Conservation (phyloP, 1,139 yeast genomes). For the Debaryomyces subglobosus region DNA sequence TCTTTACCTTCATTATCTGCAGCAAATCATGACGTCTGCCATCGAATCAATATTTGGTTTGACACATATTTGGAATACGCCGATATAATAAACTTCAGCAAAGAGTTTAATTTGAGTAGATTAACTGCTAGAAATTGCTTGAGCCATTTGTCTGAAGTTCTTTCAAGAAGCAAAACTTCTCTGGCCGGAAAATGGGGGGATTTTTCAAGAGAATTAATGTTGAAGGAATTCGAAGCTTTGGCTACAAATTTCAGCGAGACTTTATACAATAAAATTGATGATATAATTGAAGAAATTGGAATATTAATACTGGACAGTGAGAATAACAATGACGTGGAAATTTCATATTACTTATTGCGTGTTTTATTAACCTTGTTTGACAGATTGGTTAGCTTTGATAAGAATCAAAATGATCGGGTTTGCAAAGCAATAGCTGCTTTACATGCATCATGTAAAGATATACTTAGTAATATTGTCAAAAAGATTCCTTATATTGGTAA, state of each 20-base stretch:
- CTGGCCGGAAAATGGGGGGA: conserved; percentile 17
- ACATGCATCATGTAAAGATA: conserved; percentile 8
- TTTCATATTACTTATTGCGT: conserved; percentile 18
- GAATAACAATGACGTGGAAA: conserved; percentile 7
- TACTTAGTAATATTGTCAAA: conserved; percentile 14
- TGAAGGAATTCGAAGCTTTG: conserved; percentile 16
- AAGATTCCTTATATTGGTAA: conserved; percentile 11
- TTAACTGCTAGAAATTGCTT: conserved; percentile 17
- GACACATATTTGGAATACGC: conserved; percentile 18
- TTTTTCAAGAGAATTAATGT: conserved; percentile 15
- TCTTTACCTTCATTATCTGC: conserved; percentile 7
- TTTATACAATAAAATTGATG: conserved; percentile 18
- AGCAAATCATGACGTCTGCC: conserved; percentile 15
- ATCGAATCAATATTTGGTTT: conserved; percentile 29
- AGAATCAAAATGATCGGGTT: neutral
- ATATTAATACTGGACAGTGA: neutral
- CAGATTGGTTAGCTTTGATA: conserved; percentile 3
- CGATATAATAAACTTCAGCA: conserved; percentile 12
- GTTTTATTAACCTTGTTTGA: conserved; percentile 15
- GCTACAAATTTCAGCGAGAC: conserved; percentile 10
- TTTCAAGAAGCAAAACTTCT: neutral
- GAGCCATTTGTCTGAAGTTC: conserved; percentile 14
- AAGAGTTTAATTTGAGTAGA: conserved; percentile 11
- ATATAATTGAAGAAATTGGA: conserved; percentile 10
- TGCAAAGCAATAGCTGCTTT: neutral